Conservation (phyloP, 2,329 filamentous ascomycete genomes). For the Diaporthe sp. region DNA sequence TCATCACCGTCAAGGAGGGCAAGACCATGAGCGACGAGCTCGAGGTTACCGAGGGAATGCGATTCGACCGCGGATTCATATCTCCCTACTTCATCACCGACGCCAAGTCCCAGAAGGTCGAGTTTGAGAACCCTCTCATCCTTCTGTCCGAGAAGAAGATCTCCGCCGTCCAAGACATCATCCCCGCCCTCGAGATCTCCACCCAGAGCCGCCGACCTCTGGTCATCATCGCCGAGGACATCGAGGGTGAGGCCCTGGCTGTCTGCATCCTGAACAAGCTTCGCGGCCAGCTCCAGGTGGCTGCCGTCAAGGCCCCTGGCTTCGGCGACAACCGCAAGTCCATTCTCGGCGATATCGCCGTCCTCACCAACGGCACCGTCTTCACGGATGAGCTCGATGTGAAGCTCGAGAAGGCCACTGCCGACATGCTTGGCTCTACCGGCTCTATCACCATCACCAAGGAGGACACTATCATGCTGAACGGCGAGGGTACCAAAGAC, state of each 20-base stretch:
- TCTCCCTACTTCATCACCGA: conserved; percentile 99
- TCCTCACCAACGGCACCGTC: conserved; percentile 96
- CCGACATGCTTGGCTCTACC: conserved; percentile 95
- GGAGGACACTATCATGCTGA: conserved; percentile 99
- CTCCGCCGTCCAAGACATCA: conserved; percentile 98
- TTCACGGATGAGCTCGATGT: conserved; percentile 98
- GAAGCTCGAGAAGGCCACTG: conserved; percentile 98
- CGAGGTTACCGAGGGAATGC: conserved; percentile 99
- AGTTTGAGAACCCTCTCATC: conserved; percentile 99
- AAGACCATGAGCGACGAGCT: conserved; percentile 99
- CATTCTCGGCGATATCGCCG: conserved; percentile 94
- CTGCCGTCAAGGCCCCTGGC: conserved; percentile 97
- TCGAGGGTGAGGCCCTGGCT: conserved; percentile 96
- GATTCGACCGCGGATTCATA: conserved; percentile 98
- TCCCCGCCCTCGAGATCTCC: conserved; percentile 96
- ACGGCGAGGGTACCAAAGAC: conserved; percentile 97
- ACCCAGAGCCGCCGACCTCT: conserved; percentile 95
- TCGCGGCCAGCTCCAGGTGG: conserved; percentile 98
- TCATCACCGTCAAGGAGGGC: conserved; percentile 99
- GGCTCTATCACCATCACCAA: conserved; percentile 99
- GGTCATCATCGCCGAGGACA: conserved; percentile 98
- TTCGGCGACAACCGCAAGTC: conserved; percentile 99
- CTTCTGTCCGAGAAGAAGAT: conserved; percentile 99
- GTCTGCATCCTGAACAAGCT: conserved; percentile 99
- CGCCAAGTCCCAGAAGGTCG: conserved; percentile 97